Base-by-base conservation (phyloP, 2,329 filamentous ascomycete genomes). In the Colletotrichum lentis region DNA sequence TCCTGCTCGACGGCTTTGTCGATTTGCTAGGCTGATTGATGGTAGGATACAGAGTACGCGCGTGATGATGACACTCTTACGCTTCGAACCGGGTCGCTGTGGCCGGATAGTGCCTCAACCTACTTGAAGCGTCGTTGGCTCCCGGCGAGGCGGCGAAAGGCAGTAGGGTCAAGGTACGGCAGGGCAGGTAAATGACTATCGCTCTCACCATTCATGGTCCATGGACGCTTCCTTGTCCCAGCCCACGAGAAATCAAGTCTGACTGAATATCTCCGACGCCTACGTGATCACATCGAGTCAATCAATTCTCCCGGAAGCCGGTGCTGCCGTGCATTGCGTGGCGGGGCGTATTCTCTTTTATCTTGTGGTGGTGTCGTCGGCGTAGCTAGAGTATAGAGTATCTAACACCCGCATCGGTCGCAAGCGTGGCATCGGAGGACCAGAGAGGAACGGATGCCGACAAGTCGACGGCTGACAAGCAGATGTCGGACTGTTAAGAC, bases 401-500 rank as follows among this genome's bases (percentile, higher is more conserved):
- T 22, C 14, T 16, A n/a, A 39, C 31, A 39, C 35, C 46, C 18
- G 6, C 27, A 10, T 18, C 12, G 12, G 12, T 22, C n/a, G n/a
- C n/a, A 31, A 1, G 27, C 2, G 8, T 8, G 31, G 35, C 50
- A 22, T n/a, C 11, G 7, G 12, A 22, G 31, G 31, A 14, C n/a
- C 50, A 39, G n/a, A 22, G n/a, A 22, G 50, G 31, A 52, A 35
- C 35, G 63, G 50, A 37, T n/a, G 37, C 39, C 46, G 44, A 53
- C 24, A 37, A 22, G 22, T 35, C 27, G 37, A 39, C 61, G 43
- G 62, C 52, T 35, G 39, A 52, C 63, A 53, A 50, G 50, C 52
- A 62, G 56, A 50, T 47, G 62, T 43, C 49, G 63, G 66, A 62
- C 50, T 52, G 44, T 67, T 67, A 39, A 69, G 66, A 66, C 66